phyloP scores from a whole-genome alignment of 2,329 filamentous ascomycete species.

The Fusarium sp. region DNA sequence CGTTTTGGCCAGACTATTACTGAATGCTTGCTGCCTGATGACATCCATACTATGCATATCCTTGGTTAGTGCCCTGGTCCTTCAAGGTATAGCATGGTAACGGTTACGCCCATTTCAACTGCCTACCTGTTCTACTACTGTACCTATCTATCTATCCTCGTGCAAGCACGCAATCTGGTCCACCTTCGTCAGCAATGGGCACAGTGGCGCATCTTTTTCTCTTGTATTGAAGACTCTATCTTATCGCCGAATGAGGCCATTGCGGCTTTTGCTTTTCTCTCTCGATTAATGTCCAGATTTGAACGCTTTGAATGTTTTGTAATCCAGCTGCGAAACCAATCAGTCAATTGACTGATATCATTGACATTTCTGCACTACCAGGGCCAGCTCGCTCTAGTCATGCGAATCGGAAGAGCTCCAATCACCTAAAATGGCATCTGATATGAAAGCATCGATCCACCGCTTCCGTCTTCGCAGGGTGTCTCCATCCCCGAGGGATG shows the following conservation, averaged over 20 bases:
- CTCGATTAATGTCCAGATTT: neutral
- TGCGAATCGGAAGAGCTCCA: conserved; percentile 15
- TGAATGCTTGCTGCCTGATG: no score
- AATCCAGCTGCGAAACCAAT: neutral
- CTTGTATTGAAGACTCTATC: conserved; percentile 6
- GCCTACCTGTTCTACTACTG: no score
- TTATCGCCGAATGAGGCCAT: conserved; percentile 7
- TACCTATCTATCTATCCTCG: conserved; percentile 7
- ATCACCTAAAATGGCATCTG: conserved; percentile 40
- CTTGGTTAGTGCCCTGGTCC: no score
- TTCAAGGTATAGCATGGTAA: no score
- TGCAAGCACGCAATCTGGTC: conserved; percentile 43
- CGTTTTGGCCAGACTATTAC: no score
- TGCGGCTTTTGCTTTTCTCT: neutral
- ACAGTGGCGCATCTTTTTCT: conserved; percentile 23
- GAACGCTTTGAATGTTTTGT: neutral
- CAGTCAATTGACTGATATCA: neutral
- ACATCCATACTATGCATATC: no score
- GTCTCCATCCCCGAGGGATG: conserved; percentile 39
- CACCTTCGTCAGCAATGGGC: conserved; percentile 31
- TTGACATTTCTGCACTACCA: neutral
- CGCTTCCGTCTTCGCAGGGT: conserved; percentile 41
- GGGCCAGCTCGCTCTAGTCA: conserved; percentile 6
- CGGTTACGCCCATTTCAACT: no score
- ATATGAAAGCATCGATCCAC: conserved; percentile 44